These are phyloP conservation scores for Flaveria linearis DNA, from an alignment of 129 eudicot species.

Conservation along the genomic window DNA sequence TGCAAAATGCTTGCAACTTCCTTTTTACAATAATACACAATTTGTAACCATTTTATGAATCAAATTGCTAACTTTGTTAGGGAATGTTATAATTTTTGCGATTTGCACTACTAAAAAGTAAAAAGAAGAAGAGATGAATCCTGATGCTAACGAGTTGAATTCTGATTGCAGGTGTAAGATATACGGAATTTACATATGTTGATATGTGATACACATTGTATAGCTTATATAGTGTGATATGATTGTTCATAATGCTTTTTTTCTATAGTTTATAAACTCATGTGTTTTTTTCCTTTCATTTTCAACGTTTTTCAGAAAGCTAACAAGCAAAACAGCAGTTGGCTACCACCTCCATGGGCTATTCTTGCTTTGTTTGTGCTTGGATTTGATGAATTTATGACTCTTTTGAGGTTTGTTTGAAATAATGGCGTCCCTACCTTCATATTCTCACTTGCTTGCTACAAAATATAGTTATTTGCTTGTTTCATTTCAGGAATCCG, in stretches of 20 bases:
- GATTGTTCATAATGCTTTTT: neutral
- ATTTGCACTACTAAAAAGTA: neutral
- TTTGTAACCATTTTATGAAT: neutral
- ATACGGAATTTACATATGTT: neutral
- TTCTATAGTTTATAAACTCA: neutral
- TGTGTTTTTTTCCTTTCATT: neutral
- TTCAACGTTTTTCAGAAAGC: slow-evolving; percentile 62
- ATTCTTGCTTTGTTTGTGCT: slow-evolving; percentile 66
- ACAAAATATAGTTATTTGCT: slow-evolving; percentile 6
- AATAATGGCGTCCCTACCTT: neutral
- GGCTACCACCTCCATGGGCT: slow-evolving; percentile 97
- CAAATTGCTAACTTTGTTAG: neutral
- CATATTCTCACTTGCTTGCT: slow-evolving; percentile 13
- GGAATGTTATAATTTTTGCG: neutral
- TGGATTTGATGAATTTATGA: slow-evolving; percentile 81
- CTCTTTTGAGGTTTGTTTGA: slow-evolving; percentile 61
- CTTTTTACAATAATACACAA: too few relatives aligned
- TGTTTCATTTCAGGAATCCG: slow-evolving; percentile 64
- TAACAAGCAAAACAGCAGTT: slow-evolving; percentile 58
- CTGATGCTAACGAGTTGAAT: neutral
- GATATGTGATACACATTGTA: neutral
- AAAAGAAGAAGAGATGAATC: too few relatives aligned
- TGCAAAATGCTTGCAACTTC: neutral
- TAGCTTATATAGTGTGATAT: neutral
- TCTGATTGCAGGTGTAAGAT: neutral